These are phyloP conservation scores for Acer yangbiense DNA, from an alignment of 345 rosid genomes.

Conservation along the genomic window DNA sequence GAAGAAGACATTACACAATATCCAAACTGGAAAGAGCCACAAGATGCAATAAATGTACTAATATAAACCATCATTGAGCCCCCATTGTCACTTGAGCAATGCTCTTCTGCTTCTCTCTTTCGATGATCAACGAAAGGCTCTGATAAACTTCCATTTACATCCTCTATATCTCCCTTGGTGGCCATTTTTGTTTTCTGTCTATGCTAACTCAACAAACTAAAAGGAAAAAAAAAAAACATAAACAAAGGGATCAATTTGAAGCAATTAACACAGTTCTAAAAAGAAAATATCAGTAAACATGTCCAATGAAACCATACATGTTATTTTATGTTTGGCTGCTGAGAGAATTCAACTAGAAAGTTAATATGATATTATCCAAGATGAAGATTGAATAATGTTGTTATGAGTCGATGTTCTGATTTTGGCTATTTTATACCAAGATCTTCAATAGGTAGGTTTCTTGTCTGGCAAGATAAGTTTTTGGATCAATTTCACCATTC, in stretches of 20 bases:
- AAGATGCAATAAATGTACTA: conserved; percentile 54
- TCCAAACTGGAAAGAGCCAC: conserved; percentile 57
- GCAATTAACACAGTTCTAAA: background rate
- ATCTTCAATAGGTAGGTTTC: no score
- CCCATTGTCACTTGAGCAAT: conserved; percentile 5
- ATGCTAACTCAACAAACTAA: background rate
- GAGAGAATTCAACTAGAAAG: background rate
- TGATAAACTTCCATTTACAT: background rate
- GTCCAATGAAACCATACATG: background rate
- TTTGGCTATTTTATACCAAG: background rate
- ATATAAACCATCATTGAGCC: conserved; percentile 43
- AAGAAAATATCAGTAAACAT: no score
- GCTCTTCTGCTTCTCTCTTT: conserved; percentile 22
- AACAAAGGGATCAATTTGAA: background rate
- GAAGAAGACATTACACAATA: conserved; percentile 32
- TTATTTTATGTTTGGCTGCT: background rate
- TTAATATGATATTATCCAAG: background rate
- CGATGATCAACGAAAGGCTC: conserved; percentile 38
- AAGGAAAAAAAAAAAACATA: background rate
- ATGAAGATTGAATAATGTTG: background rate
- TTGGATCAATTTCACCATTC: no score
- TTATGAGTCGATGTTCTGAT: background rate
- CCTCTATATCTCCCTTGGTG: background rate
- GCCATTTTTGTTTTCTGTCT: conserved; percentile 1
- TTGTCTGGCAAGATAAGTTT: no score